These are phyloP conservation scores for Spergularia marina DNA, from an alignment of 148 eudicot genomes.

Conservation along the genomic window DNA sequence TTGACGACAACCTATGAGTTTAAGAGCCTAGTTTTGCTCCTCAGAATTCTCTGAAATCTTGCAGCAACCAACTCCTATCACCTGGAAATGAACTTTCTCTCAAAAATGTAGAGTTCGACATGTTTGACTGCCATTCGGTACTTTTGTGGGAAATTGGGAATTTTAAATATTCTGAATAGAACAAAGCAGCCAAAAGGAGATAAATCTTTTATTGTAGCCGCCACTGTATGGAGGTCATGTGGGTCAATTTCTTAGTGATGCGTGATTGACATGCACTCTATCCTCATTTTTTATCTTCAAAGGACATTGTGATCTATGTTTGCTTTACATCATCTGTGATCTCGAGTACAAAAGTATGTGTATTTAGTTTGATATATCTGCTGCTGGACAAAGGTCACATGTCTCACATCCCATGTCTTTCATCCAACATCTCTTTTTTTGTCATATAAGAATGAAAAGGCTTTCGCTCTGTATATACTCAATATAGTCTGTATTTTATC, in stretches of 20 bases:
- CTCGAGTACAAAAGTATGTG: not conserved
- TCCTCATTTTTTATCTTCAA: not conserved
- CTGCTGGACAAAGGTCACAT: not conserved
- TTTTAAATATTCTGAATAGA: not conserved
- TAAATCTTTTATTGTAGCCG: not conserved
- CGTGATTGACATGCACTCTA: not conserved
- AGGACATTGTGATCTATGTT: not conserved
- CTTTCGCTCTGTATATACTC: not conserved
- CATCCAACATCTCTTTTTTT: not conserved
- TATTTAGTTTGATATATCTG: not conserved
- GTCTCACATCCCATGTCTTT: too few species aligned
- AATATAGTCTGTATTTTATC: constrained; percentile 11
- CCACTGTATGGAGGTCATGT: not conserved
- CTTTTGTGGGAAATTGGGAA: not conserved
- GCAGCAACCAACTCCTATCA: not conserved
- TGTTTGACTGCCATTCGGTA: not conserved
- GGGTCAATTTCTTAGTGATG: not conserved
- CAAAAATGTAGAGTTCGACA: not conserved
- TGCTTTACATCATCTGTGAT: too few species aligned
- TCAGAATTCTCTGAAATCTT: not conserved
- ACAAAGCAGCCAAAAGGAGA: too few species aligned
- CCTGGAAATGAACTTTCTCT: not conserved
- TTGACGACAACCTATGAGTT: too few species aligned
- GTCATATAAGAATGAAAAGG: not conserved
- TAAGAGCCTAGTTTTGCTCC: too few species aligned